These are phyloP conservation scores for Penicillium sp. DNA, from an alignment of 2,329 filamentous ascomycete species.

Conservation along the genomic window DNA sequence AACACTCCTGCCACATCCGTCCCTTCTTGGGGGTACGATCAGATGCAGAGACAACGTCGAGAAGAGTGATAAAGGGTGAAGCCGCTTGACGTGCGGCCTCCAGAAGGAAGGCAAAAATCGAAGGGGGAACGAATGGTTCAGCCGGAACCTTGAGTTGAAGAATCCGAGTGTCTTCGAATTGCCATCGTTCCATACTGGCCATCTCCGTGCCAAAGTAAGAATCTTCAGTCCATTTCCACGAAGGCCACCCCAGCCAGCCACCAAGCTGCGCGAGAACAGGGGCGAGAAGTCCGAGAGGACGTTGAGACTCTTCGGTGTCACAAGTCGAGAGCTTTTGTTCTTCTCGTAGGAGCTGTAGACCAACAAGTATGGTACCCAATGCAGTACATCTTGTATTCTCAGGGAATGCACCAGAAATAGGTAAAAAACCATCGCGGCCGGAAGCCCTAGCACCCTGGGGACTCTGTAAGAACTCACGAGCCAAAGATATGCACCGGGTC, in stretches of 20 bases:
- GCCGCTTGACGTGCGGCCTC: constrained; percentile 33
- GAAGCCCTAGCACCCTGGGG: constrained; percentile 54
- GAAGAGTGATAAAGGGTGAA: constrained; percentile 47
- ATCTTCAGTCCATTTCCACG: constrained; percentile 53
- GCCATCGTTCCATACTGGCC: constrained; percentile 50
- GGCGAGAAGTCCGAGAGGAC: constrained; percentile 53
- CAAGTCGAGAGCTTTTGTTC: constrained; percentile 75
- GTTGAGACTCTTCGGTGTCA: constrained; percentile 46
- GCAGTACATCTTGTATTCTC: constrained; percentile 58
- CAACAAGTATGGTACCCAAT: constrained; percentile 64
- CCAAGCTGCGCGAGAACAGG: constrained; percentile 75
- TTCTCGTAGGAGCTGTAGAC: constrained; percentile 80
- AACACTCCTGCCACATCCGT: constrained; percentile 36
- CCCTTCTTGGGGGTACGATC: constrained; percentile 28
- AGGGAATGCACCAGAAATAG: constrained; percentile 54
- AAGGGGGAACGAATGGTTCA: constrained; percentile 55
- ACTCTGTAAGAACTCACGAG: constrained; percentile 62
- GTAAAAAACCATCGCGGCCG: constrained; percentile 59
- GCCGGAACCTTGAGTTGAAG: constrained; percentile 42
- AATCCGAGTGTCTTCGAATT: constrained; percentile 53
- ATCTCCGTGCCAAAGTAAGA: constrained; percentile 60
- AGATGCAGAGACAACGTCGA: constrained; percentile 44
- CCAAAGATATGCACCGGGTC: constrained; percentile 51
- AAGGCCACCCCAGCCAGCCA: constrained; percentile 71
- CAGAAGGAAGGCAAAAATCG: constrained; percentile 55